These are phyloP conservation scores for Moricandia arvensis DNA, from an alignment of 345 rosid genomes.

Conservation along the genomic window DNA sequence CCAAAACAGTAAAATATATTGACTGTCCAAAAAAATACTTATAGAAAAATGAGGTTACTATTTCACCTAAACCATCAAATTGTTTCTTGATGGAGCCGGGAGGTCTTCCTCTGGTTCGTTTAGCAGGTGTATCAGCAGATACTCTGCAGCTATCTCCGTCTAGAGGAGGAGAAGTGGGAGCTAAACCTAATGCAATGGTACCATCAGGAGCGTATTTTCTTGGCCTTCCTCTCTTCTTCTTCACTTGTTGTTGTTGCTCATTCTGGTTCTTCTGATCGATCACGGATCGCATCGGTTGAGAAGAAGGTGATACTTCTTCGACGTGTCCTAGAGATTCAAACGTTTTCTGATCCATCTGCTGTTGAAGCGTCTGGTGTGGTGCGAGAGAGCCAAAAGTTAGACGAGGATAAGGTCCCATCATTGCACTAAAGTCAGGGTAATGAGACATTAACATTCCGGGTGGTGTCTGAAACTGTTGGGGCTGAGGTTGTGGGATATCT, in stretches of 20 bases:
- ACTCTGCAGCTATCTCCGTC: conserved; percentile 38
- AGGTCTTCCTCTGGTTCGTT: conserved; percentile 84
- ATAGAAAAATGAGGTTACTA: not conserved
- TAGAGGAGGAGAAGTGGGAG: conserved; percentile 48
- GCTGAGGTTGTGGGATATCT: conserved; percentile 40
- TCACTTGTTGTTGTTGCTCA: conserved; percentile 28
- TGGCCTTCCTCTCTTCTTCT: conserved; percentile 86
- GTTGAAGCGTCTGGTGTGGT: conserved; percentile 33
- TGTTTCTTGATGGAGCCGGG: conserved; percentile 79
- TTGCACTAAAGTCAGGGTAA: conserved; percentile 33
- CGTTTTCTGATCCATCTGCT: conserved; percentile 34
- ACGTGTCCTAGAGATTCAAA: conserved; percentile 44
- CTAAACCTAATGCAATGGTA: conserved; percentile 71
- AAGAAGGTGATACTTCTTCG: conserved; percentile 60
- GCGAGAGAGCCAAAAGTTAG: conserved; percentile 18
- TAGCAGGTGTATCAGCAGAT: conserved; percentile 41
- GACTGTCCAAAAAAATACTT: not conserved
- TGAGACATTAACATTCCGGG: conserved; percentile 33
- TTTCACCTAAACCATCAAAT: conserved; percentile 56
- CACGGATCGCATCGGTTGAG: conserved; percentile 45
- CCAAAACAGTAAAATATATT: not conserved
- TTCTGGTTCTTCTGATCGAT: conserved; percentile 13
- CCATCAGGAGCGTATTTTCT: conserved; percentile 88
- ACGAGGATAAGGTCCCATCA: conserved; percentile 28
- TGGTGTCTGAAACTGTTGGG: conserved; percentile 28